phyloP scores from a whole-genome alignment of 768 basidiomycete species.

The Termitomyces sp. region DNA sequence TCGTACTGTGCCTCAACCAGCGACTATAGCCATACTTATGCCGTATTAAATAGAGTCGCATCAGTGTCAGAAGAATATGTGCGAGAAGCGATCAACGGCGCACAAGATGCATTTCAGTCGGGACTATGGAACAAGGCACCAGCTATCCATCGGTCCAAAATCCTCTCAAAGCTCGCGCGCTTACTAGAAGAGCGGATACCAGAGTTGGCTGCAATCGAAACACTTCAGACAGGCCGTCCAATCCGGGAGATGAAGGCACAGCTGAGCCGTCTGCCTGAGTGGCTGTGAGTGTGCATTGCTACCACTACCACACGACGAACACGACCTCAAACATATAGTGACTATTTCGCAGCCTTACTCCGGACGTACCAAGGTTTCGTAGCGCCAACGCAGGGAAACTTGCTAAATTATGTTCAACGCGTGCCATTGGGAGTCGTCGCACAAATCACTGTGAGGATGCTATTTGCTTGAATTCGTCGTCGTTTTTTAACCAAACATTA shows the following conservation, averaged over 20 bases:
- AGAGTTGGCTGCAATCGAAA: slow-evolving; percentile 61
- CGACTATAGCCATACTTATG: neutral
- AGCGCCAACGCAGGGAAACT: slow-evolving; percentile 72
- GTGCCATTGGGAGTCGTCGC: slow-evolving; percentile 86
- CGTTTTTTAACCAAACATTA: neutral
- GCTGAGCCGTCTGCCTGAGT: slow-evolving; percentile 73
- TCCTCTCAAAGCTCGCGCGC: slow-evolving; percentile 61
- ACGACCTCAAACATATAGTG: slow-evolving; percentile 32
- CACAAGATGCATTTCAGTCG: slow-evolving; percentile 55
- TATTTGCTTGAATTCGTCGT: neutral
- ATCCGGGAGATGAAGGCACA: slow-evolving; percentile 83
- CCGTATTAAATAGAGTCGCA: slow-evolving; percentile 38
- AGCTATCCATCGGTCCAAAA: slow-evolving; percentile 52
- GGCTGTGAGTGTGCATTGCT: slow-evolving; percentile 54
- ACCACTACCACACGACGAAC: neutral
- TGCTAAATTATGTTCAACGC: slow-evolving; percentile 76
- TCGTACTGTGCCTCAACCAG: slow-evolving; percentile 5
- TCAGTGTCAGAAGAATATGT: slow-evolving; percentile 51
- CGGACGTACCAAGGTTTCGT: slow-evolving; percentile 67
- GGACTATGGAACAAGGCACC: slow-evolving; percentile 72
- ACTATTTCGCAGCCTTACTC: slow-evolving; percentile 72
- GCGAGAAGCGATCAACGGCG: slow-evolving; percentile 41
- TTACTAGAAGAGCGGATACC: slow-evolving; percentile 52
- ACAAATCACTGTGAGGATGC: slow-evolving; percentile 68
- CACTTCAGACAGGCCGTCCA: slow-evolving; percentile 74